A percentile compares a stretch with the other conserved stretches of the same genome.
Conservation (phyloP, 257 asterid species). For the Agastache rugosa region DNA sequence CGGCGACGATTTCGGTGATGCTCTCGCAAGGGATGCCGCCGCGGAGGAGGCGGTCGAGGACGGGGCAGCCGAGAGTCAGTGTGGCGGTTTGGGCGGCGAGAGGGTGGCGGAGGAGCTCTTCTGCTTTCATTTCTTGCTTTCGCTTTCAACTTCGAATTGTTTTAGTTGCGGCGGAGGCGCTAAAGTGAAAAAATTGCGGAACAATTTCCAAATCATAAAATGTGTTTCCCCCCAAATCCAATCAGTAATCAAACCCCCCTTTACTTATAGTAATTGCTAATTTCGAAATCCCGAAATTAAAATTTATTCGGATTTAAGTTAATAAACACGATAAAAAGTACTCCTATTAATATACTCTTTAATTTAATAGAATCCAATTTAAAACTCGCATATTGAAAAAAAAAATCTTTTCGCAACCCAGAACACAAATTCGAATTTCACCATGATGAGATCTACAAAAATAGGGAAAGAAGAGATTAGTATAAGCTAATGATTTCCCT, state of each 20-base stretch:
- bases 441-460: not conserved
- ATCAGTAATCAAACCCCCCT: not conserved
- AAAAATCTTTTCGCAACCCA: not conserved
- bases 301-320: not conserved
- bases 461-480: not conserved
- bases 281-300: not conserved
- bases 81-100: slow-evolving; percentile 51
- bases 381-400: not conserved
- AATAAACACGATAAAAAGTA: not conserved
- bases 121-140: slow-evolving; percentile 51
- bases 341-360: too few species aligned
- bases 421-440: not conserved
- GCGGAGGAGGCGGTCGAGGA: slow-evolving; percentile 69
- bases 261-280: too few species aligned
- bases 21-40: slow-evolving; percentile 87
- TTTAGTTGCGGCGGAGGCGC: not conserved
- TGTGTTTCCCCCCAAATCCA: not conserved
- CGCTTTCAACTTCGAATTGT: slow-evolving; percentile 14
- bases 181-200: not conserved
- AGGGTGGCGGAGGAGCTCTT: slow-evolving; percentile 66
- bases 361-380: too few species aligned
- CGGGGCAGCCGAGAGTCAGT: slow-evolving; percentile 66
- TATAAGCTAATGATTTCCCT: too few species aligned
- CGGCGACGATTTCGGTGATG: slow-evolving; percentile 87
- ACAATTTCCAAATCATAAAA: not conserved